These are phyloP conservation scores for Fusarium sp. DNA, from an alignment of 2,329 filamentous ascomycete species.

Conservation along the genomic window DNA sequence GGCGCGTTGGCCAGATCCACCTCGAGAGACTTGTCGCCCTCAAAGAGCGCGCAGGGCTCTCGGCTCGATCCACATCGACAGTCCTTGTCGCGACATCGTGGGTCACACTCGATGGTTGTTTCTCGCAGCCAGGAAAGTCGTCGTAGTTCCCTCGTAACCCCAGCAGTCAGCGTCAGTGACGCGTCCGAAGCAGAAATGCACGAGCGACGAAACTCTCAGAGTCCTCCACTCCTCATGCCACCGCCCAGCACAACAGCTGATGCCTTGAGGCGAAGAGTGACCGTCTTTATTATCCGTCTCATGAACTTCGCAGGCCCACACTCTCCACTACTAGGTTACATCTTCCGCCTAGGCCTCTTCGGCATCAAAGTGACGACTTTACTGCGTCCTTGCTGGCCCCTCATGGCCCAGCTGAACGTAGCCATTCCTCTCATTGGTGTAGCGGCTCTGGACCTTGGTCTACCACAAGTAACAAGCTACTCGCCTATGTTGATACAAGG, in stretches of 20 bases:
- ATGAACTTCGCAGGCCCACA: slow-evolving; percentile 42
- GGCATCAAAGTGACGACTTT: slow-evolving; percentile 75
- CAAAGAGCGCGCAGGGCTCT: slow-evolving; percentile 13
- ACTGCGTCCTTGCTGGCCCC: slow-evolving; percentile 76
- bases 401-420: slow-evolving; percentile 72
- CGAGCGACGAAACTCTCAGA: slow-evolving; percentile 33
- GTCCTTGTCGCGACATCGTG: slow-evolving; percentile 32
- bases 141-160: slow-evolving; percentile 31
- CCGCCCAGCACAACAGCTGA: slow-evolving; percentile 56
- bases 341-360: slow-evolving; percentile 70
- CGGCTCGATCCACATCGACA: slow-evolving; percentile 28
- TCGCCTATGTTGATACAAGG: slow-evolving; percentile 18
- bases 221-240: slow-evolving; percentile 62
- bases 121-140: slow-evolving; percentile 57
- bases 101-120: slow-evolving; percentile 52
- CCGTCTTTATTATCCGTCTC: slow-evolving; percentile 52
- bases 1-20: slow-evolving; percentile 30
- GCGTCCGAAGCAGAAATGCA: slow-evolving; percentile 29
- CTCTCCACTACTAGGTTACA: slow-evolving; percentile 50
- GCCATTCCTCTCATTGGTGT: slow-evolving; percentile 75
- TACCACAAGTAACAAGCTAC: slow-evolving; percentile 47
- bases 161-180: slow-evolving; percentile 27
- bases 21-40: slow-evolving; percentile 36
- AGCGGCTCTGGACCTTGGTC: slow-evolving; percentile 73
- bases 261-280: slow-evolving; percentile 50